These are phyloP conservation scores for Acanthamoeba rhysodes DNA, from an alignment of 208 protist genomes.

Conservation along the genomic window DNA sequence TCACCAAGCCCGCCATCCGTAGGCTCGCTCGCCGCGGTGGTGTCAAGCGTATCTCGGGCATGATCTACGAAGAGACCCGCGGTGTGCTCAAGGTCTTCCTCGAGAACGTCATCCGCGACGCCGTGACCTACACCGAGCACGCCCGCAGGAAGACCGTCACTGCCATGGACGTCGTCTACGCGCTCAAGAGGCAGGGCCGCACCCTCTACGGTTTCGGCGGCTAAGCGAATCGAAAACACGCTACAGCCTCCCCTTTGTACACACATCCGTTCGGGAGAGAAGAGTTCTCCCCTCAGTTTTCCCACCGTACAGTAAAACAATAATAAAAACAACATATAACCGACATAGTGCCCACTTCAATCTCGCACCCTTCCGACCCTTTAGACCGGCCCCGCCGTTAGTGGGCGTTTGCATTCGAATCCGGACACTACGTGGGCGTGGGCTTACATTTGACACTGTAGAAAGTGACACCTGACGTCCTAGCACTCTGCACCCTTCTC, in stretches of 20 bases:
- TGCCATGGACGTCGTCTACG: conserved; percentile 97
- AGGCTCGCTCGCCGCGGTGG: conserved; percentile 95
- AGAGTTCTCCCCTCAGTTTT: conserved; percentile 51
- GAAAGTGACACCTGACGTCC: too few species aligned
- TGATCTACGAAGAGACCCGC: conserved; percentile 96
- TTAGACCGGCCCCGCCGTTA: too few species aligned
- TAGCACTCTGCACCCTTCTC: too few species aligned
- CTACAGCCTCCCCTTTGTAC: neutral
- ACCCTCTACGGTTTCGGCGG: conserved; percentile 97
- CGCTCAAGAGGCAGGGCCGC: conserved; percentile 96
- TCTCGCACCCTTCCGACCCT: too few species aligned
- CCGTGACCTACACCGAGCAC: conserved; percentile 97
- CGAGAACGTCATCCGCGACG: conserved; percentile 95
- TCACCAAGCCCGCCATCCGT: conserved; percentile 95
- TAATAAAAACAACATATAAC: neutral
- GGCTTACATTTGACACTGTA: too few species aligned
- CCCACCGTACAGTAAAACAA: neutral
- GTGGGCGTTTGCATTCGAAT: too few species aligned
- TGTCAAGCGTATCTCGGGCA: conserved; percentile 95
- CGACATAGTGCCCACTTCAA: too few species aligned
- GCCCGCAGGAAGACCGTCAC: conserved; percentile 96
- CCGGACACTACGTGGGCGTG: too few species aligned
- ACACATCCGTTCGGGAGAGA: neutral
- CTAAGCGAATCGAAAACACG: conserved; percentile 78
- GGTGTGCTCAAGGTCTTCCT: conserved; percentile 95